These are phyloP conservation scores for Magnolia kwangsiensis DNA, from an alignment of 164 flowering plant genomes.

Conservation along the genomic window DNA sequence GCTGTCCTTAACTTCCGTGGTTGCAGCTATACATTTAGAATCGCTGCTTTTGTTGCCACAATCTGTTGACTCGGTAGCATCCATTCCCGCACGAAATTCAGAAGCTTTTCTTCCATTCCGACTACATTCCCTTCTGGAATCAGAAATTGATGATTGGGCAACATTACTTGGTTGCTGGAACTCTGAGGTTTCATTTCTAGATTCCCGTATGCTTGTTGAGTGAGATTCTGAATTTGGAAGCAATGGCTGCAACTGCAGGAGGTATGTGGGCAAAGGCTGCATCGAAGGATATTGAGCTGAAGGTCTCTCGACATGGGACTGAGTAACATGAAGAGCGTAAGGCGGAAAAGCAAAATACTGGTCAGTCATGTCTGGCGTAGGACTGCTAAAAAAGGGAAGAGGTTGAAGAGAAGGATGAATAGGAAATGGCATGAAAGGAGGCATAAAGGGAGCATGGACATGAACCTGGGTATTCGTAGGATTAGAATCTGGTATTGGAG, in stretches of 20 bases:
- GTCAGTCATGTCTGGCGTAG: neutral
- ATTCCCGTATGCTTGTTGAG: neutral
- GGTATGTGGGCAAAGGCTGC: neutral
- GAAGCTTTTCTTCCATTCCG: too few relatives aligned
- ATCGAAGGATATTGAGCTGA: constrained; percentile 2
- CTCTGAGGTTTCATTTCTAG: neutral
- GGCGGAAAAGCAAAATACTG: constrained; percentile 1
- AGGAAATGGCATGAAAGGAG: constrained; percentile 8
- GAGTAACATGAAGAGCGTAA: neutral
- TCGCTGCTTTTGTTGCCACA: neutral
- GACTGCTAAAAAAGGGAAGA: neutral
- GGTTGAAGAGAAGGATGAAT: constrained; percentile 3
- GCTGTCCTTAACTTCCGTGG: neutral
- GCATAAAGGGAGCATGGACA: constrained; percentile 1
- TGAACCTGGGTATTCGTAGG: neutral
- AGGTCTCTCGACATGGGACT: constrained; percentile 3
- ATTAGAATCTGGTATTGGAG: neutral
- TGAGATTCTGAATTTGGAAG: neutral
- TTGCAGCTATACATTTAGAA: neutral
- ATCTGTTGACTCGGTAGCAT: too few relatives aligned
- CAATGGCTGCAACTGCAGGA: neutral
- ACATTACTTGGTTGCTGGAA: neutral
- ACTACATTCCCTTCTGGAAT: neutral
- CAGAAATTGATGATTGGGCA: neutral
- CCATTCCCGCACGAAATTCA: too few relatives aligned